Evolutionary conservation across 306 rosid genomes (phyloP), one percentile per base, ranked within the genome.

Genomic region (Carpinus fangiana): DNA sequence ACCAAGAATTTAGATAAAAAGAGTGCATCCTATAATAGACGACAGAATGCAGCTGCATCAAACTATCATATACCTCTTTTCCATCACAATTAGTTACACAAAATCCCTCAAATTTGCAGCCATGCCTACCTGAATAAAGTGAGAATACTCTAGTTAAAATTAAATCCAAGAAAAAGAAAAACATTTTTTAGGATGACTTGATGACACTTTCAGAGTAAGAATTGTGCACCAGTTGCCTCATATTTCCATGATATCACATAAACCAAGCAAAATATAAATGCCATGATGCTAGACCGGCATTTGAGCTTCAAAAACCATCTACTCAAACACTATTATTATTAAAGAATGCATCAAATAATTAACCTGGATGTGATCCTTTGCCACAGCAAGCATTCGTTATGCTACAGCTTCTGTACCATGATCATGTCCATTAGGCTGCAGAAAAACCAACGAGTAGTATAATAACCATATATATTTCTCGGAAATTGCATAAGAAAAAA

Each of bases 331-430:
- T 61, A 64, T 17, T 34, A 55, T 60, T n/a, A 54, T 7, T 75
- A n/a, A 48, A 51, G 50, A 76, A 23, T 73, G 72, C 64, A 73
- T 36, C 26, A 31, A 77, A 64, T 72, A 79, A 71, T 50, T 72
- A 81, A 92, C 98, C 98, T 92, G 93, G 81, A 95, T 95, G 73
- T 95, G 93, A 87, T 95, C 98, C 89, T 74, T 90, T 73, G 96
- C 91, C 61, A 73, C 81, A 73, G 89, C 88, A 81, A 95, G 92
- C 97, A 88, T 92, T 75, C 47, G 77, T 75, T 86, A 84, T 28
- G 20, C 86, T 80, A 81, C 87, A 73, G 76, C 77, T 79, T 89
- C 87, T 61, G 97, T 81, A 52, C 93, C 98, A 73, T 92, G 92
- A 76, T 95, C 90, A 74, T 92, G 89, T 67, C 85, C 93, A 78